Conservation (phyloP, 441 rosid species). For the Theobroma grandiflorum region DNA sequence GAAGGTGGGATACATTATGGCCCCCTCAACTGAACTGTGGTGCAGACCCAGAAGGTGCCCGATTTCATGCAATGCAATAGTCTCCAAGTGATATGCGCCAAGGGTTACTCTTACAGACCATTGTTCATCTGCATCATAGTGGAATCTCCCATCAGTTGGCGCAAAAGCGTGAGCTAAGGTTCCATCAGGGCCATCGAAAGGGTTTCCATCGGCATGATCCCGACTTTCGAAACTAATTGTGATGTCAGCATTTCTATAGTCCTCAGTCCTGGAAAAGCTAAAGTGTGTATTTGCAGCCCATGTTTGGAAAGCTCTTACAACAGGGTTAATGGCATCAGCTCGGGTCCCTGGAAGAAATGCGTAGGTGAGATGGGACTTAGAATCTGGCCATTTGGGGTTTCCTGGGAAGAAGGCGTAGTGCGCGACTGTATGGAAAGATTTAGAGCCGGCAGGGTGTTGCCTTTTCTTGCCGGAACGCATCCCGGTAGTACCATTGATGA, state of each 20-base stretch:
- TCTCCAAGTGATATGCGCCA: not conserved
- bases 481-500: not conserved
- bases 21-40: not conserved
- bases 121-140: conserved; percentile 23
- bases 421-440: not conserved
- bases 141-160: conserved; percentile 19
- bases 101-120: not conserved
- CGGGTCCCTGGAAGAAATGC: not conserved
- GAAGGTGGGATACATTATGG: conserved; percentile 17
- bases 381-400: not conserved
- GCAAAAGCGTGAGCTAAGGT: conserved; percentile 21
- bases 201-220: not conserved
- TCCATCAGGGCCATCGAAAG: conserved; percentile 21
- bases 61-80: conserved; percentile 24
- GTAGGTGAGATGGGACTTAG: not conserved
- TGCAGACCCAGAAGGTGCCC: conserved; percentile 30
- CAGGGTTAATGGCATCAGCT: not conserved
- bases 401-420: not conserved
- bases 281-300: conserved; percentile 19
- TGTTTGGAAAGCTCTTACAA: conserved; percentile 12
- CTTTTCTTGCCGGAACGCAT: not conserved
- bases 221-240: not conserved
- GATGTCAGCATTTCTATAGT: not conserved
- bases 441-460: not conserved
- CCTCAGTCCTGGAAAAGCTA: not conserved